A percentile compares a stretch with the other conserved stretches of the same genome.
Evolutionary conservation across 1,284 basidiomycete species (phyloP).

Genomic region (Quambalaria eucalypti): DNA sequence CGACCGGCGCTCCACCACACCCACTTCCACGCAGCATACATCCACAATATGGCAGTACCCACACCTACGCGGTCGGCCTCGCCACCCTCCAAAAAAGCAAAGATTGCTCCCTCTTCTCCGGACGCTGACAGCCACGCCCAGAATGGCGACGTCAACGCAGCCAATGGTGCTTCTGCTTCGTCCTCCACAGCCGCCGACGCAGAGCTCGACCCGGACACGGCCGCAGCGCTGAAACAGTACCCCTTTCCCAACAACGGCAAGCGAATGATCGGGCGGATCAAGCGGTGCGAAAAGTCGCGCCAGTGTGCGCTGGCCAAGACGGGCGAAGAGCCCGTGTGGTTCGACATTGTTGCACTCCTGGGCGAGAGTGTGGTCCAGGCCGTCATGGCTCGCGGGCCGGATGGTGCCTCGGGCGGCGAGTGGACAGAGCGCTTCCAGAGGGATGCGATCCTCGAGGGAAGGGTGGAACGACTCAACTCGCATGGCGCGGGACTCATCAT

Average conservation of each 20-base stretch:
- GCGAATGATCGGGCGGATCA: background rate
- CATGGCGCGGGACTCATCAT: slow-evolving; percentile 39
- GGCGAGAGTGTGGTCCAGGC: slow-evolving; percentile 24
- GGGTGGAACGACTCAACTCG: slow-evolving; percentile 34
- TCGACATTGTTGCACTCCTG: slow-evolving; percentile 37
- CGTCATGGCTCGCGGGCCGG: slow-evolving; percentile 16
- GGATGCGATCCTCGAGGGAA: slow-evolving; percentile 22
- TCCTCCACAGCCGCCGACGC: background rate
- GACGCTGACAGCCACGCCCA: no score
- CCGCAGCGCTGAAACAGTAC: no score
- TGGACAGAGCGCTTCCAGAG: slow-evolving; percentile 24
- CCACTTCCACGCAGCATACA: no score
- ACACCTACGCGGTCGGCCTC: no score
- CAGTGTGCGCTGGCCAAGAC: slow-evolving; percentile 31
- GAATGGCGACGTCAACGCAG: no score
- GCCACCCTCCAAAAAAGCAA: no score
- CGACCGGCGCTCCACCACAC: no score
- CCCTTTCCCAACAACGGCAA: background rate
- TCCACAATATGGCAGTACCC: no score
- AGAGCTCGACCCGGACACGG: no score
- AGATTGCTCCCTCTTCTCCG: no score
- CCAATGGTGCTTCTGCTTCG: background rate
- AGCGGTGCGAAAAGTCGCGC: slow-evolving; percentile 3
- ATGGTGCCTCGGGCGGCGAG: slow-evolving; percentile 17
- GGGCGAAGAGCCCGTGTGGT: slow-evolving; percentile 40